Conservation (phyloP, 1,284 basidiomycete species). For the Schizopora paradoxa region DNA sequence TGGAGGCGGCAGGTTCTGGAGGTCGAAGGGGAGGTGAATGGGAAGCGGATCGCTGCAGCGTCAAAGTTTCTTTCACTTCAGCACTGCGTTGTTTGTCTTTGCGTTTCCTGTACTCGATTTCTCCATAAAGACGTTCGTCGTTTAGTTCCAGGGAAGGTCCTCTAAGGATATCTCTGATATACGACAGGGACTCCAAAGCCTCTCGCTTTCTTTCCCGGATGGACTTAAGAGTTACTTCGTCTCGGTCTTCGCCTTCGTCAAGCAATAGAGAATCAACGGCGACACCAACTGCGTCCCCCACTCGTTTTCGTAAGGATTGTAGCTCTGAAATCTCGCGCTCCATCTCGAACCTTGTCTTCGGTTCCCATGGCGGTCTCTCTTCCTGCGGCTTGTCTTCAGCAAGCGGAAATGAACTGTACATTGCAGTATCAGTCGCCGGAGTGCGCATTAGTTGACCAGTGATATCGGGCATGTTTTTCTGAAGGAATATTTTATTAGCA, state of each 20-base stretch:
- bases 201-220: slow-evolving; percentile 47
- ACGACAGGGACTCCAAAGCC: slow-evolving; percentile 66
- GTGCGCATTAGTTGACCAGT: slow-evolving; percentile 58
- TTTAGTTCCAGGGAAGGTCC: slow-evolving; percentile 50
- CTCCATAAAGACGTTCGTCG: slow-evolving; percentile 56
- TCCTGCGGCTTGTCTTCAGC: slow-evolving; percentile 50
- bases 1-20: slow-evolving; percentile 25
- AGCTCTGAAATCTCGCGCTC: slow-evolving; percentile 54
- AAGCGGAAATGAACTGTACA: slow-evolving; percentile 52
- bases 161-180: slow-evolving; percentile 68
- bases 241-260: slow-evolving; percentile 41
- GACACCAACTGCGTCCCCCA: slow-evolving; percentile 66
- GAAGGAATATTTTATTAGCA: slow-evolving; percentile 13
- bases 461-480: slow-evolving; percentile 83
- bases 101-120: slow-evolving; percentile 37
- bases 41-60: slow-evolving; percentile 17
- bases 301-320: slow-evolving; percentile 46
- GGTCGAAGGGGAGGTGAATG: slow-evolving; percentile 19
- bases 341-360: slow-evolving; percentile 57
- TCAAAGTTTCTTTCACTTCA: slow-evolving; percentile 7
- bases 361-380: slow-evolving; percentile 62
- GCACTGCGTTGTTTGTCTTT: slow-evolving; percentile 22
- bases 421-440: slow-evolving; percentile 38
- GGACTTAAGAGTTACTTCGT: slow-evolving; percentile 34
- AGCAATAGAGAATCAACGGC: slow-evolving; percentile 63